Base-by-base conservation (phyloP, 257 asterid species). In the Nicotiana otophora region DNA sequence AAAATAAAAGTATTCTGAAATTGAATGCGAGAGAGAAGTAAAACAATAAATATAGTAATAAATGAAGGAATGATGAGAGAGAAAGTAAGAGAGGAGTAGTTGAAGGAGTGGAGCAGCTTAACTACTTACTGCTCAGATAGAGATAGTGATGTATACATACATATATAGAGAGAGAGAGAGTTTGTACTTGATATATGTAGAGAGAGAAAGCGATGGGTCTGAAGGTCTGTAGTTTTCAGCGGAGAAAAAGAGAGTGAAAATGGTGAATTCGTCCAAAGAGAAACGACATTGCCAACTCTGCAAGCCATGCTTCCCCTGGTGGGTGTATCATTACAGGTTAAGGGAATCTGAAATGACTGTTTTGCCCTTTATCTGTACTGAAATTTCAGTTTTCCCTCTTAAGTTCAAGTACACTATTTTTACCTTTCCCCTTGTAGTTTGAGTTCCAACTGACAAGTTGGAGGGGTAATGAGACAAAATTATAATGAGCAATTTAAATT, bases 211-310 rank as follows among this genome's bases (percentile, higher is more conserved):
- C 26, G 76, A 53, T 75, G 61, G 55, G 28, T 33, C 3, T 53
- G 65, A 57, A 58, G 63, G 63, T 17, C 10, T 54, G 23, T 64
- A 23, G 46, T 83, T 70, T 75, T 78, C 81, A 70, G 70, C 66
- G 31, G 26, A 42, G 67, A 81, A 85, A 87, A 68, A 90, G 77
- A 68, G 55, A 6, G 66, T 42, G 58, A 70, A 70, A 70, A 20
- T 70, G 78, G 34, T 42, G 78, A 70, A 20, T 70, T 70, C 58
- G 78, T 23, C 79, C 79, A 74, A 72, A 51, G 42, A 48, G 63
- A 51, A 51, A 74, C 63, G 62, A 84, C 90, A 86, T 92, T 92
- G 97, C 97, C 97, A 92, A 91, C 95, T 87, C 92, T 88, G 87
- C 94, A 93, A 93, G 96, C 93, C 92, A 93, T 92, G 90, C 85